Evolutionary conservation across 2,329 filamentous ascomycete species (phyloP).

Genomic region (Rutstroemia sp.): DNA sequence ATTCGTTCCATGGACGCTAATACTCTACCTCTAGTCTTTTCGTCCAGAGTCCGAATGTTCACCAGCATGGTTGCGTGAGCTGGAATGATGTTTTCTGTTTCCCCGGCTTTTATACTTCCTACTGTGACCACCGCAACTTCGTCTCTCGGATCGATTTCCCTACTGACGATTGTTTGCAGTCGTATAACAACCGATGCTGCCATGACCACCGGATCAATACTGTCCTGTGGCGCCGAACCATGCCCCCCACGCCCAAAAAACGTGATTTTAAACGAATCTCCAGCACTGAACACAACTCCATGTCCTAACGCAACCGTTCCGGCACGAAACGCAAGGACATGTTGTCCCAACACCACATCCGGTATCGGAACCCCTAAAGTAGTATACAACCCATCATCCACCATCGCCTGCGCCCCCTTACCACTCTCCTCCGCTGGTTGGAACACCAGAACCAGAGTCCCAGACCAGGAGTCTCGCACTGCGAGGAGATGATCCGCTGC

Average conservation of each 20-base stretch:
- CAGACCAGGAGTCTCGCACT: constrained; percentile 44
- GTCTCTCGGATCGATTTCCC: constrained; percentile 31
- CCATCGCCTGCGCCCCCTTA: constrained; percentile 54
- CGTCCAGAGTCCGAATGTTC: constrained; percentile 33
- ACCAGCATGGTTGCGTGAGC: constrained; percentile 35
- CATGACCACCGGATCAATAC: constrained; percentile 41
- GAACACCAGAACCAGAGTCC: constrained; percentile 57
- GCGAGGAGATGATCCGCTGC: constrained; percentile 43
- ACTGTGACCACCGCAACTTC: constrained; percentile 40
- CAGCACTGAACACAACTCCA: constrained; percentile 31
- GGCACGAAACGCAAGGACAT: constrained; percentile 38
- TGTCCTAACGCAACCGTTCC: constrained; percentile 30
- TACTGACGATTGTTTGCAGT: constrained; percentile 34
- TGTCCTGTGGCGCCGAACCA: constrained; percentile 34
- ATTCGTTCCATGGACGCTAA: constrained; percentile 35
- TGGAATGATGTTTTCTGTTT: constrained; percentile 39
- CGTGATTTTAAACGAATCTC: constrained; percentile 32
- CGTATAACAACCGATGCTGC: constrained; percentile 36
- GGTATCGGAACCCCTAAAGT: constrained; percentile 35
- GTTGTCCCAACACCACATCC: constrained; percentile 47
- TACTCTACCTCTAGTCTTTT: constrained; percentile 30
- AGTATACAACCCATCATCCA: constrained; percentile 49
- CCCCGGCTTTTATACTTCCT: constrained; percentile 36
- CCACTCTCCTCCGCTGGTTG: constrained; percentile 62
- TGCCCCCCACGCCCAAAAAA: constrained; percentile 39